A percentile compares a stretch with the other conserved stretches of the same genome.
Conservation (phyloP, 257 asterid genomes). For the Ajuga chamaepitys region DNA sequence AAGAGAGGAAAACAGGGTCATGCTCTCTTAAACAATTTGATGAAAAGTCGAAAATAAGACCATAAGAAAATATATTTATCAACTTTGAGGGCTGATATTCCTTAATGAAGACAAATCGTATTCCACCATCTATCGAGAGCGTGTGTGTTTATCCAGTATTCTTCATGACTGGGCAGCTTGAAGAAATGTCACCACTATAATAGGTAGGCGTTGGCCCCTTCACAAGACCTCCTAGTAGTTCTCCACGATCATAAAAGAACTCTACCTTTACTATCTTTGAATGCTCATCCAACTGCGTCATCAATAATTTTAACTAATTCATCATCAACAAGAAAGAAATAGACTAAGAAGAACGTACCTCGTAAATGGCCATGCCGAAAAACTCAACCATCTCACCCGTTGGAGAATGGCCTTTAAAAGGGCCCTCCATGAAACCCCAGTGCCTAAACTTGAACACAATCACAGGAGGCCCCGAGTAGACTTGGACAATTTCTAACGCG, state of each 20-base stretch:
- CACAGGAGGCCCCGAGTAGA: slow-evolving; percentile 35
- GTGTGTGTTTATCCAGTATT: slow-evolving; percentile 24
- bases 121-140: too few species aligned
- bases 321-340: too few species aligned
- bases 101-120: too few species aligned
- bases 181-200: neutral
- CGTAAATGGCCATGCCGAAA: slow-evolving; percentile 30
- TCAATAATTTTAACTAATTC: neutral
- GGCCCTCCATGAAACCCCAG: slow-evolving; percentile 55
- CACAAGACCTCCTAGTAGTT: slow-evolving; percentile 43
- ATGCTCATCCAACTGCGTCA: slow-evolving; percentile 37
- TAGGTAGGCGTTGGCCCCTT: slow-evolving; percentile 27
- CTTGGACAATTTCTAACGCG: slow-evolving; percentile 32
- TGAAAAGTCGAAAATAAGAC: too few species aligned
- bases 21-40: too few species aligned
- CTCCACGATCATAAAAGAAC: slow-evolving; percentile 53
- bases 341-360: slow-evolving; percentile 16
- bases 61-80: too few species aligned
- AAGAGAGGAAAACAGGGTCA: too few species aligned
- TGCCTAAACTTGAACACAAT: slow-evolving; percentile 41
- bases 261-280: slow-evolving; percentile 51
- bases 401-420: slow-evolving; percentile 33
- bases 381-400: slow-evolving; percentile 37
- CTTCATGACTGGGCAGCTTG: slow-evolving; percentile 45
- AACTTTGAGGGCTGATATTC: too few species aligned